phyloP scores from a whole-genome alignment of 208 protist species.

The Leishmania arabica region DNA sequence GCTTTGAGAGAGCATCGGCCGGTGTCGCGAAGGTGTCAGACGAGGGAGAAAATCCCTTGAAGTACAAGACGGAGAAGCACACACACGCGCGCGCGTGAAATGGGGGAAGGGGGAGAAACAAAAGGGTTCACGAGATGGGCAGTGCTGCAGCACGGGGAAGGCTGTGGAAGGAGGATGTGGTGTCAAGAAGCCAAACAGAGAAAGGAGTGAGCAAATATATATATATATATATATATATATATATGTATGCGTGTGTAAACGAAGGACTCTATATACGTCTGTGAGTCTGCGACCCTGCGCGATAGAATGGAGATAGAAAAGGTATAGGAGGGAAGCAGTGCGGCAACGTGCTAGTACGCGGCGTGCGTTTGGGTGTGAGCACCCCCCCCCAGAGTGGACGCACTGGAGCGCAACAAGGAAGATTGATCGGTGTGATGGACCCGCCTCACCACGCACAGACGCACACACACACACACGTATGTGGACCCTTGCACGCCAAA shows the following conservation, averaged over 20 bases:
- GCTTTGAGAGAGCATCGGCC: constrained; percentile 51
- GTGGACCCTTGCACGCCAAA: background rate
- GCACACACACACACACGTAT: background rate
- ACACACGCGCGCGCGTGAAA: background rate
- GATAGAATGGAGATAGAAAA: background rate
- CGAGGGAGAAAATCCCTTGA: background rate
- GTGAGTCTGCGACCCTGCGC: background rate
- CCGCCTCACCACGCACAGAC: background rate
- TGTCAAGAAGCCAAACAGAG: background rate
- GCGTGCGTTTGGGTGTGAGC: background rate
- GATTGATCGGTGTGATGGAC: background rate
- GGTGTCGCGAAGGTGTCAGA: background rate
- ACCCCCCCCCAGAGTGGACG: background rate
- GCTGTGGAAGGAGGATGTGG: background rate
- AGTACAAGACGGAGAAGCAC: background rate
- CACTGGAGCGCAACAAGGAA: background rate
- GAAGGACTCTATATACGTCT: background rate
- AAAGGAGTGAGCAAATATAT: background rate
- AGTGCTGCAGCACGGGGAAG: background rate
- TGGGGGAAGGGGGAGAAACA: background rate
- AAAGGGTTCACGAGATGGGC: background rate
- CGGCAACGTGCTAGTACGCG: background rate
- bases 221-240: constrained; percentile 14
- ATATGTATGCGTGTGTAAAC: constrained; percentile 10
- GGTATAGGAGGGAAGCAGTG: background rate